Evolutionary conservation across 768 basidiomycete species (phyloP).

Genomic region (Suillus lakei): DNA sequence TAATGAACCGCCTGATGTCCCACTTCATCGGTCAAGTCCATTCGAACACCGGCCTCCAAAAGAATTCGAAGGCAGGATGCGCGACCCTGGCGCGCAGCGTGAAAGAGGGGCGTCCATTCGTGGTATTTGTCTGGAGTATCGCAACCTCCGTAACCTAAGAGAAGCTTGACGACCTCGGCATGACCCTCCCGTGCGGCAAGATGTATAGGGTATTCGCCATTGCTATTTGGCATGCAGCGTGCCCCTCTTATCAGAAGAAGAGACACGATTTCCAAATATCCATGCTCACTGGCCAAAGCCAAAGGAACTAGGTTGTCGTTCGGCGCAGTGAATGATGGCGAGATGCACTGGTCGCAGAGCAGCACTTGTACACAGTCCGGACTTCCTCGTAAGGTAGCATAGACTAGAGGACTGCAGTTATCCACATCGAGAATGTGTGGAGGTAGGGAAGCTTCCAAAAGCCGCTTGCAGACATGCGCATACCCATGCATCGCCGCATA

Average conservation of each 20-base stretch:
- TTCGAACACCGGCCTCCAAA: slow-evolving; percentile 76
- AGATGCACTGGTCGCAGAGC: slow-evolving; percentile 70
- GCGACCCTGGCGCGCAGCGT: slow-evolving; percentile 89
- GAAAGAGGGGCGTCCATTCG: slow-evolving; percentile 97
- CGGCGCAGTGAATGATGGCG: slow-evolving; percentile 58
- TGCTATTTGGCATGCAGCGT: slow-evolving; percentile 81
- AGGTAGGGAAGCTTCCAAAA: slow-evolving; percentile 71
- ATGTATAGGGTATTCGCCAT: slow-evolving; percentile 97
- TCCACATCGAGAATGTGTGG: slow-evolving; percentile 85
- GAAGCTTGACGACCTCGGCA: slow-evolving; percentile 76
- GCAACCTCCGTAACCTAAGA: slow-evolving; percentile 78
- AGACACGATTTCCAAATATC: slow-evolving; percentile 81
- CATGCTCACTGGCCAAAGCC: slow-evolving; percentile 89
- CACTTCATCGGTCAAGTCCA: slow-evolving; percentile 82
- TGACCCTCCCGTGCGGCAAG: slow-evolving; percentile 94
- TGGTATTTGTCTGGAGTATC: slow-evolving; percentile 95
- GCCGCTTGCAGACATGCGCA: slow-evolving; percentile 69
- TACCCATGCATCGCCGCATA: slow-evolving; percentile 97
- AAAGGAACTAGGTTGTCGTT: slow-evolving; percentile 82
- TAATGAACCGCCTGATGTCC: slow-evolving; percentile 89
- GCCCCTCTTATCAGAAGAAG: slow-evolving; percentile 82
- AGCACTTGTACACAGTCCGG: slow-evolving; percentile 85
- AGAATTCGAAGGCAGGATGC: slow-evolving; percentile 75
- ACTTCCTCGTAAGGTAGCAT: slow-evolving; percentile 87
- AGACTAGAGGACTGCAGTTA: slow-evolving; percentile 92